A percentile compares a stretch with the other conserved stretches of the same genome.
Evolutionary conservation across 75 land plant species (phyloP).

Genomic region (Cunninghamia lanceolata): DNA sequence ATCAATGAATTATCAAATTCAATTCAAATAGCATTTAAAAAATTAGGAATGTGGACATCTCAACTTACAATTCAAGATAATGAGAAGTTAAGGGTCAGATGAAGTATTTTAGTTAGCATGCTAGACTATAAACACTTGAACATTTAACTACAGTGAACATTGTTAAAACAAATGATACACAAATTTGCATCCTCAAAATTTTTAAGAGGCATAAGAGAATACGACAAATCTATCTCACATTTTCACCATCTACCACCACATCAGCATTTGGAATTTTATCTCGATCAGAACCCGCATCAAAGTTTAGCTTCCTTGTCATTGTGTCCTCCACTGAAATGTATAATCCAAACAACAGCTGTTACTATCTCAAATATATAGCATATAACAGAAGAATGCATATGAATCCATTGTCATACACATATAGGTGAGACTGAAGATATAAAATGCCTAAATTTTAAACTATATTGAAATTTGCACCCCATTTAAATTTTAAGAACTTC

Average conservation of each 20-base stretch:
- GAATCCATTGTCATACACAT: not conserved
- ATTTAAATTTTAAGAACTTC: not conserved
- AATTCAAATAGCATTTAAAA: not conserved
- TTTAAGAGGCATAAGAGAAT: not conserved
- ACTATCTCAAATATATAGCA: not conserved
- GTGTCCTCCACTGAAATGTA: constrained; percentile 9
- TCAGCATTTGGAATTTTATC: too few species aligned
- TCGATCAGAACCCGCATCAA: constrained; percentile 30
- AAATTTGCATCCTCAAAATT: not conserved
- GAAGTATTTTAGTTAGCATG: not conserved
- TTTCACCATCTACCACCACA: constrained; percentile 14
- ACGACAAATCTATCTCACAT: constrained; percentile 16
- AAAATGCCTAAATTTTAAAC: not conserved
- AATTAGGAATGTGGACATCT: not conserved
- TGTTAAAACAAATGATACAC: not conserved
- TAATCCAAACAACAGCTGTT: not conserved
- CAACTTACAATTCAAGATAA: not conserved
- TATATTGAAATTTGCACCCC: not conserved
- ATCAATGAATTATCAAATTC: not conserved
- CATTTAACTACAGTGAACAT: not conserved
- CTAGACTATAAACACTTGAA: not conserved
- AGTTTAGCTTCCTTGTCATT: constrained; percentile 21
- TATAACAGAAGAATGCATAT: not conserved
- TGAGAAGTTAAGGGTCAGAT: not conserved
- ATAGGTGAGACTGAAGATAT: not conserved